Conservation (phyloP, 257 asterid species). For the Nicotiana tabacum region DNA sequence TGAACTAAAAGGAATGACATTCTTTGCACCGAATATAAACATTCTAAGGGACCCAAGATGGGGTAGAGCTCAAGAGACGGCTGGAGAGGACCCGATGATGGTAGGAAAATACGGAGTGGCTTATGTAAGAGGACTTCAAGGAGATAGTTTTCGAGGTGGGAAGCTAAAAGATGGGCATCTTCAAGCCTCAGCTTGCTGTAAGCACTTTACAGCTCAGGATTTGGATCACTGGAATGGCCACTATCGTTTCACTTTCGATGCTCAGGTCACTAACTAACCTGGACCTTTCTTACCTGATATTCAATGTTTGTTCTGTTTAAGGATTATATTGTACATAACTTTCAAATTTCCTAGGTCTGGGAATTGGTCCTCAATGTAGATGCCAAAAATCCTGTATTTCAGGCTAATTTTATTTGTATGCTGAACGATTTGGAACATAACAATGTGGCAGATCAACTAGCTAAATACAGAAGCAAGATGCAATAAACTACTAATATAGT, state of each 20-base stretch:
- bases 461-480: too few relatives aligned
- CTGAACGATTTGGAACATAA: too few relatives aligned
- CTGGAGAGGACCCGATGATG: conserved; percentile 40
- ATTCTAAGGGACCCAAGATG: conserved; percentile 43
- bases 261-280: conserved; percentile 32
- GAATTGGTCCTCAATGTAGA: background rate
- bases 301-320: background rate
- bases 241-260: conserved; percentile 50
- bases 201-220: conserved; percentile 75
- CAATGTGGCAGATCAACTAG: too few relatives aligned
- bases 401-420: too few relatives aligned
- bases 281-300: too few relatives aligned
- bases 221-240: conserved; percentile 63
- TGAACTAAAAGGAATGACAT: conserved; percentile 35
- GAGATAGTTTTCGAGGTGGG: conserved; percentile 66
- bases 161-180: conserved; percentile 35
- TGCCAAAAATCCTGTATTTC: background rate
- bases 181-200: conserved; percentile 77
- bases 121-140: conserved; percentile 73
- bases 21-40: conserved; percentile 44
- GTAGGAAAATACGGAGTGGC: conserved; percentile 31
- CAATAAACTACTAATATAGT: too few relatives aligned
- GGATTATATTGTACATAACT: background rate
- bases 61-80: conserved; percentile 46
- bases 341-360: background rate